Base-by-base conservation (phyloP, 1,284 basidiomycete genomes). In the Cystobasidium sp. region DNA sequence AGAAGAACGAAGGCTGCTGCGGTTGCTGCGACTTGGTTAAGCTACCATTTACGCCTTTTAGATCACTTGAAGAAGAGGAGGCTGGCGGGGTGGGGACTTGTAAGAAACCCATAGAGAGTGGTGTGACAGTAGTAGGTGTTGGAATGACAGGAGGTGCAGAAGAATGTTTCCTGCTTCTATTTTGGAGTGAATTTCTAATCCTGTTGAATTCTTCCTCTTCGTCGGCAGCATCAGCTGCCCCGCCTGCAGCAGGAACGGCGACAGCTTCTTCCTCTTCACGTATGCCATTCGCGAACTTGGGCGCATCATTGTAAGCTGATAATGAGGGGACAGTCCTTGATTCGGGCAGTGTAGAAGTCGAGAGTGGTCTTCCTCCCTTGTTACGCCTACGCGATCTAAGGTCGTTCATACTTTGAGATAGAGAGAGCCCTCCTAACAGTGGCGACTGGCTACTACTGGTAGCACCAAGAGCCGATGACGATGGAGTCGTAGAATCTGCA, bases 41-140 rank as follows among this genome's bases (percentile, higher is more conserved):
- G 31, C 31, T 31, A 5, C 31, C 31, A 31, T 31, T 31, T 5
- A 31, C 1, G 31, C 31, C 31, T 31, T 31, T 31, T 31, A 31
- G 31, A 9, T 18, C 37, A 41, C 31, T 59, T 12, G 37, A n/a
- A 41, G n/a, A n/a, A 1, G n/a, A 41, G 7, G n/a, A 59, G 18
- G 41, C 18, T 6, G 56, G 56, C 22, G 56, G 56, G 6, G 56
- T 59, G n/a, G 56, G 56, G 39, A 59, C 56, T 59, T 59, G 56
- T 22, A 59, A 43, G 39, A 59, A 59, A 8, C 39, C 56, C 56
- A 59, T 59, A 3, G 18, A n/a, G 6, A 59, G 18, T 41, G 56
- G 56, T 6, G 56, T 59, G 14, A 43, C n/a, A 59, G 56, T 9
- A 59, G 14, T 59, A 43, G 56, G 37, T n/a, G 56, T 59, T 41